phyloP scores from a whole-genome alignment of 345 rosid genomes.

The Euphorbia tirucalli region DNA sequence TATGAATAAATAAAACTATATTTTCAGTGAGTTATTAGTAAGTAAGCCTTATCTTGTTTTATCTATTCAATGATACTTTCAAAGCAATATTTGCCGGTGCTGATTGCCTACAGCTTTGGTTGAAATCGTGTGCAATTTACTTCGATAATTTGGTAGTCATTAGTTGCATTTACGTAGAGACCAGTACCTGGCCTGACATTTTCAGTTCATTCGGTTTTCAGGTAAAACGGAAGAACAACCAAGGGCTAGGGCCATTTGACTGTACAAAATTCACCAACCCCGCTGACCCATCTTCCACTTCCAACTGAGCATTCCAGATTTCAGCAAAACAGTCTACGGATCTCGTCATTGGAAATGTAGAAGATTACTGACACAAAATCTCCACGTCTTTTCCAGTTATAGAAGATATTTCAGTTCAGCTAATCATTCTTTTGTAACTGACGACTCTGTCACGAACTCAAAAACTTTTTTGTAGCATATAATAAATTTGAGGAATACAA shows the following conservation, averaged over 20 bases:
- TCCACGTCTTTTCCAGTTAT: background rate
- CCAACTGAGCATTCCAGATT: background rate
- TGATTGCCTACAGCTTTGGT: too few relatives aligned
- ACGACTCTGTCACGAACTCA: too few relatives aligned
- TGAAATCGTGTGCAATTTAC: too few relatives aligned
- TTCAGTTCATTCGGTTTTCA: conserved; percentile 25
- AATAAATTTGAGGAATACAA: too few relatives aligned
- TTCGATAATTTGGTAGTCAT: too few relatives aligned
- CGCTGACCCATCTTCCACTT: conserved; percentile 16
- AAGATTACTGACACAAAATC: background rate
- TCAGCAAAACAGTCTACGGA: background rate
- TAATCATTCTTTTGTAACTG: conserved; percentile 18
- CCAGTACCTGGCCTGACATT: conserved; percentile 15
- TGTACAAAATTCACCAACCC: conserved; percentile 76
- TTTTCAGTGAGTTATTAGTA: too few relatives aligned
- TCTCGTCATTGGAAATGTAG: background rate
- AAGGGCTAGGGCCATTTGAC: conserved; percentile 83
- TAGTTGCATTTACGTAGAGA: too few relatives aligned
- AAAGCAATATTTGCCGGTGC: too few relatives aligned
- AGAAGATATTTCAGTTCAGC: background rate
- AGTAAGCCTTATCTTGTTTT: too few relatives aligned
- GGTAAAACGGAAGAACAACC: conserved; percentile 72
- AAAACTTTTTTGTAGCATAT: too few relatives aligned
- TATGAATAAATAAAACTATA: too few relatives aligned
- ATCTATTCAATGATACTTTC: too few relatives aligned